Conservation (phyloP, 768 basidiomycete species). For the Xerocomellus dryophilus region DNA sequence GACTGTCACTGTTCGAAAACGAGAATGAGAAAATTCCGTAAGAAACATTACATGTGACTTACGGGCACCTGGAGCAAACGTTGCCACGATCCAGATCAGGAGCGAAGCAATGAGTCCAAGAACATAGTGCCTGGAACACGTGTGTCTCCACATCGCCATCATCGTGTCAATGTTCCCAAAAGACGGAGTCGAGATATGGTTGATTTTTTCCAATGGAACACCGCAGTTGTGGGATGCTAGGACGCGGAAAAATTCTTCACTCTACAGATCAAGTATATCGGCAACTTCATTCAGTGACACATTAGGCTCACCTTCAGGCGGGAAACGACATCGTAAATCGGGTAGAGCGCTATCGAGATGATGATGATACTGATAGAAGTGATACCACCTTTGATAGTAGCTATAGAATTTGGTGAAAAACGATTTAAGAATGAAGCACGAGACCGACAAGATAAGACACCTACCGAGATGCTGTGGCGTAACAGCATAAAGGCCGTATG, state of each 20-base stretch:
- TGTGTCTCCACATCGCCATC: conserved; percentile 11
- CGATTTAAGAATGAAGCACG: neutral
- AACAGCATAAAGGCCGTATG: conserved; percentile 19
- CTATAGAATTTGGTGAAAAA: conserved; percentile 6
- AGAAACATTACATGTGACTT: conserved; percentile 1
- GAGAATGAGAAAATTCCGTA: neutral
- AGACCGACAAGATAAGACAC: neutral
- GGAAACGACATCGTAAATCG: conserved; percentile 18
- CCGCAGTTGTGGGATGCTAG: conserved; percentile 15
- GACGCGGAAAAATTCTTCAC: conserved; percentile 30
- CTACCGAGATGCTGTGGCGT: conserved; percentile 21
- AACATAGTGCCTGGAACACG: conserved; percentile 24
- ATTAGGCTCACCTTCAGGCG: conserved; percentile 13
- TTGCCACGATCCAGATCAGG: conserved; percentile 18
- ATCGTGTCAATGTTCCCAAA: conserved; percentile 18
- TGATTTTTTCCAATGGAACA: conserved; percentile 23
- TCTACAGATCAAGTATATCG: conserved; percentile 6
- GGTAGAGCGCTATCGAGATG: conserved; percentile 28
- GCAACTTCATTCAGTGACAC: neutral
- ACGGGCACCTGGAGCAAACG: conserved; percentile 27
- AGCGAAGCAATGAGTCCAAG: conserved; percentile 17
- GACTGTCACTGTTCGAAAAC: conserved; percentile 16
- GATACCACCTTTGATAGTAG: conserved; percentile 27
- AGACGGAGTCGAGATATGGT: conserved; percentile 23
- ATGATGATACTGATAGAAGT: conserved; percentile 29